phyloP scores from a whole-genome alignment of 1,284 basidiomycete genomes.

The Marasmius sp. region DNA sequence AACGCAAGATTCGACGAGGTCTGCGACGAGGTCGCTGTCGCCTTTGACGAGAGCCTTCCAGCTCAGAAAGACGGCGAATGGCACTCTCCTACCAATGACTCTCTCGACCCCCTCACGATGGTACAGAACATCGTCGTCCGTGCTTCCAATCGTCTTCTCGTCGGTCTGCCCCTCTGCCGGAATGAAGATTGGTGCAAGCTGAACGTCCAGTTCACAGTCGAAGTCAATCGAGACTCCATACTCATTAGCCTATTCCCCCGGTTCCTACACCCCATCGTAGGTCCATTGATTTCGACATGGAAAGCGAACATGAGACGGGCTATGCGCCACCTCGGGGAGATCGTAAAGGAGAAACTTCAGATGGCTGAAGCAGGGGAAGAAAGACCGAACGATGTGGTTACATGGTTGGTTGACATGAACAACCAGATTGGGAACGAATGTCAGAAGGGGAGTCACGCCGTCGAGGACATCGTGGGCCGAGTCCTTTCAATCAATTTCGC shows the following conservation, averaged over 20 bases:
- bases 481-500: conserved; percentile 4
- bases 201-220: conserved; percentile 29
- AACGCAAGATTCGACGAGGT: neutral
- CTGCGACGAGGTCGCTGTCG: neutral
- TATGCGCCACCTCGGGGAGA: conserved; percentile 1
- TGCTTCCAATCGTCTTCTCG: conserved; percentile 21
- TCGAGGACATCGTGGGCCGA: neutral
- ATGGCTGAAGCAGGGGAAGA: conserved; percentile 14
- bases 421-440: neutral
- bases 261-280: conserved; percentile 13
- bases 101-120: conserved; percentile 10
- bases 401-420: neutral
- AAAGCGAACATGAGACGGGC: conserved; percentile 2
- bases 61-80: neutral
- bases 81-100: neutral
- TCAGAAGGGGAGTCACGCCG: neutral
- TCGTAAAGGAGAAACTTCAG: conserved; percentile 12
- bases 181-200: conserved; percentile 31
- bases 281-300: conserved; percentile 7
- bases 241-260: conserved; percentile 31
- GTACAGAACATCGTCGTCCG: conserved; percentile 19
- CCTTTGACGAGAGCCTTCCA: neutral
- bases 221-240: conserved; percentile 19
- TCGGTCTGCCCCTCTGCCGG: conserved; percentile 26
- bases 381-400: conserved; percentile 8